Conservation (phyloP, 1,139 yeast genomes). For the Dujonia santamariae region DNA sequence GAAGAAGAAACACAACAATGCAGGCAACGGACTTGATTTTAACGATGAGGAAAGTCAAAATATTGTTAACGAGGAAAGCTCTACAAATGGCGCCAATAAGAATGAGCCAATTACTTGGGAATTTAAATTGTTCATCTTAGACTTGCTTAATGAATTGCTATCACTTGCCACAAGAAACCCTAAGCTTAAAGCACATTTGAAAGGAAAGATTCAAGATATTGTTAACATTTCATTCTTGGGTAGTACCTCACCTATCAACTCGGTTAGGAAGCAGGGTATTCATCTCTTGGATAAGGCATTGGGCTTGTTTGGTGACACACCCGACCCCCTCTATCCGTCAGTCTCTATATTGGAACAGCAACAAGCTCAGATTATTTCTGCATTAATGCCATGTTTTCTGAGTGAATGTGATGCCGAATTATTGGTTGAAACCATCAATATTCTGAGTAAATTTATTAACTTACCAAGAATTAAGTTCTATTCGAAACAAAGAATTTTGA, state of each 20-base stretch:
- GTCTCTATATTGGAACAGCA: slow-evolving; percentile 81
- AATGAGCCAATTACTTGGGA: slow-evolving; percentile 71
- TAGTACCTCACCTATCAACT: slow-evolving; percentile 66
- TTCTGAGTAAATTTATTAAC: slow-evolving; percentile 72
- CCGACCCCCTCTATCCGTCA: slow-evolving; percentile 73
- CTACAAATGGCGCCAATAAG: slow-evolving; percentile 26
- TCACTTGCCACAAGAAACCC: slow-evolving; percentile 37
- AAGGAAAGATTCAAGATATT: slow-evolving; percentile 61
- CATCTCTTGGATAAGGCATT: slow-evolving; percentile 48
- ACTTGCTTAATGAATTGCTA: slow-evolving; percentile 53
- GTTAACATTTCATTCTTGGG: slow-evolving; percentile 83
- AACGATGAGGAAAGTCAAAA: slow-evolving; percentile 47
- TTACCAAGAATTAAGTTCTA: slow-evolving; percentile 45
- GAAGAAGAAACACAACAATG: slow-evolving; percentile 25
- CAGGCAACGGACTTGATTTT: slow-evolving; percentile 26
- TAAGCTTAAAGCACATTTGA: slow-evolving; percentile 39
- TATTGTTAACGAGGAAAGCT: slow-evolving; percentile 32
- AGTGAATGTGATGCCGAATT: slow-evolving; percentile 69
- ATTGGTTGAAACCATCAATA: slow-evolving; percentile 74
- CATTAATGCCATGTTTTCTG: slow-evolving; percentile 85
- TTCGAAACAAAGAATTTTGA: slow-evolving; percentile 61
- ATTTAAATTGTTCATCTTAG: slow-evolving; percentile 60
- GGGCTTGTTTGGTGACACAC: slow-evolving; percentile 52
- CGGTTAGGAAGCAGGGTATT: slow-evolving; percentile 65
- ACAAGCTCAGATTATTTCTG: slow-evolving; percentile 91